Evolutionary conservation across 805 yeast species (phyloP).

Genomic region (Jamesozyma rosinii): DNA sequence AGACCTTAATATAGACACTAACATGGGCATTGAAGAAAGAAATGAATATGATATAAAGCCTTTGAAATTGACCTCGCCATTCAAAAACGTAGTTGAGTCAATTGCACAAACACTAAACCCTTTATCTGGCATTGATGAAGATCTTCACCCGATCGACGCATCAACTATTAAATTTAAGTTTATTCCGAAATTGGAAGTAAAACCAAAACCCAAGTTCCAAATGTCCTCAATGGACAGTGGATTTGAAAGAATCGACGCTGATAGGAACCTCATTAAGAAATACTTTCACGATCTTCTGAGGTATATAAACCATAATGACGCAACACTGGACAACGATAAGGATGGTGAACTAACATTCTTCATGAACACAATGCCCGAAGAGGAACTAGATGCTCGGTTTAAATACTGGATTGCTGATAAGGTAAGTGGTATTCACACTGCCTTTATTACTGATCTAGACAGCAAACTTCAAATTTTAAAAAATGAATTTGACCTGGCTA

Average conservation of each 20-base stretch:
- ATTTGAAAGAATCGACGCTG: conserved; percentile 7
- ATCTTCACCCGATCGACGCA: neutral
- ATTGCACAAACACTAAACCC: neutral
- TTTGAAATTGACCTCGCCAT: neutral
- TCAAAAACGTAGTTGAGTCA: neutral
- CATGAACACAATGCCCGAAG: conserved; percentile 58
- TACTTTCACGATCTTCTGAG: conserved; percentile 22
- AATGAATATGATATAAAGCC: neutral
- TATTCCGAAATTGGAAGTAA: neutral
- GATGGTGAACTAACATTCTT: conserved; percentile 60
- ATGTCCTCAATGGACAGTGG: neutral
- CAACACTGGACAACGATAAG: conserved; percentile 39
- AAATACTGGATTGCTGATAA: conserved; percentile 55
- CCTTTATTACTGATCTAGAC: conserved; percentile 41
- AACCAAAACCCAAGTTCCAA: neutral
- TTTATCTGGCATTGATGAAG: neutral
- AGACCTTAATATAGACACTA: neutral
- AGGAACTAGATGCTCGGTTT: conserved; percentile 61
- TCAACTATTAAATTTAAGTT: conserved; percentile 1
- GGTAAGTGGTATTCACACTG: conserved; percentile 39
- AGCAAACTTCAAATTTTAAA: conserved; percentile 40
- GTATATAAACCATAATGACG: conserved; percentile 22
- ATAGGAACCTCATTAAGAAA: conserved; percentile 11
- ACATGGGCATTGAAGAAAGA: neutral
- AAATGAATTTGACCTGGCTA: conserved; percentile 14